A percentile compares a stretch with the other conserved stretches of the same genome.
Conservation (phyloP, 2,329 filamentous ascomycete species). For the Colletotrichum plurivorum region DNA sequence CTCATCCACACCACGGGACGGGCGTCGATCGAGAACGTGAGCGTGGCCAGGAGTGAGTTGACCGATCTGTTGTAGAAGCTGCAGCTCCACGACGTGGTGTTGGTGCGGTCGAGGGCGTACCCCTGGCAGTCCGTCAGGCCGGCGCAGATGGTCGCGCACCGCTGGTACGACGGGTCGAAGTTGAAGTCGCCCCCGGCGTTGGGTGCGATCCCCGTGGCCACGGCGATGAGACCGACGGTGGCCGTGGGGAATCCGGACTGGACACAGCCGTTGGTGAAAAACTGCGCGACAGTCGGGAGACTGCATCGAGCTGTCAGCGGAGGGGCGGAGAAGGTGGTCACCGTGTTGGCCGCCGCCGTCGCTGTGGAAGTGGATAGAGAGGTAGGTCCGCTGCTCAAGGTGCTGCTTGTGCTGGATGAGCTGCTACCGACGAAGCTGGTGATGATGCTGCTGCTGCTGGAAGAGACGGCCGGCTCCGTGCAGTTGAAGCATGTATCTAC, state of each 20-base stretch:
- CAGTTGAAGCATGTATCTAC: conserved; percentile 16
- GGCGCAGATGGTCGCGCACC: conserved; percentile 20
- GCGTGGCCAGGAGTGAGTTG: neutral
- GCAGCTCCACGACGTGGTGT: conserved; percentile 17
- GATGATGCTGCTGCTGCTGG: conserved; percentile 4
- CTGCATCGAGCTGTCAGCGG: conserved; percentile 1
- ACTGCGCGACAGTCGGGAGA: conserved; percentile 18
- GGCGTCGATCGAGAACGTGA: conserved; percentile 2
- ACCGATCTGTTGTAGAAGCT: conserved; percentile 18
- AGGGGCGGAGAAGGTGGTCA: conserved; percentile 25
- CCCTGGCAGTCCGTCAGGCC: conserved; percentile 19
- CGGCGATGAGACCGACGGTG: conserved; percentile 11
- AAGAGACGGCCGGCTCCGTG: conserved; percentile 7
- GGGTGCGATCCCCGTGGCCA: conserved; percentile 22
- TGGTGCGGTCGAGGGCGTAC: conserved; percentile 27
- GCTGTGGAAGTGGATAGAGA: neutral
- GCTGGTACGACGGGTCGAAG: conserved; percentile 26
- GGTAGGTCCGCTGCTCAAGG: neutral
- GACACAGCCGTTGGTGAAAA: conserved; percentile 27
- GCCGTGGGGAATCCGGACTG: conserved; percentile 23
- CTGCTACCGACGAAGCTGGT: neutral
- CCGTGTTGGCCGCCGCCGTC: neutral
- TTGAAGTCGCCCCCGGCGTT: conserved; percentile 17
- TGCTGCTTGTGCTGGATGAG: neutral
- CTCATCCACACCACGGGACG: conserved; percentile 26